Percentiles rank a stretch among this genome's conserved stretches.
phyloP scores from a whole-genome alignment of 192 early-diverging fungal genomes.

The Backusella circina region DNA sequence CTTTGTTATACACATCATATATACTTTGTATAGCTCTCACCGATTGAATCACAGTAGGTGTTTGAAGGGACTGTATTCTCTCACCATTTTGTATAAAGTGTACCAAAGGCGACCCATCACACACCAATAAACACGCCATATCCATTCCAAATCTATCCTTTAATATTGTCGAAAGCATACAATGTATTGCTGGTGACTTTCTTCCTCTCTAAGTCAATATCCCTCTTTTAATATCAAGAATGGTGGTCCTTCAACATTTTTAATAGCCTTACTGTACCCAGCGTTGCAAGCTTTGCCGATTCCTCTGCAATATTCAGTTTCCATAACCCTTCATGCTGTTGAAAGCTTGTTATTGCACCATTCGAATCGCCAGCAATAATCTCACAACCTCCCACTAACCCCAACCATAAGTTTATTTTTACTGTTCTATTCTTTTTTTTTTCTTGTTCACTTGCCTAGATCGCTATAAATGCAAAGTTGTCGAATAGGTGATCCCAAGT shows the following conservation, averaged over 20 bases:
- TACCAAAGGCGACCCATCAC: constrained; percentile 26
- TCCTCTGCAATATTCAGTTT: constrained; percentile 29
- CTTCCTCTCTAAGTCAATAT: constrained; percentile 1
- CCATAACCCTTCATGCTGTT: constrained; percentile 24
- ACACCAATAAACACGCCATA: constrained; percentile 31
- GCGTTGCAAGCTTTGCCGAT: constrained; percentile 12
- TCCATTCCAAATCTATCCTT: constrained; percentile 23
- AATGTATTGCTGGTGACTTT: constrained; percentile 19
- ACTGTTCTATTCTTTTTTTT: background rate
- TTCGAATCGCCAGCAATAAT: constrained; percentile 32
- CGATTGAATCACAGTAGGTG: constrained; percentile 24
- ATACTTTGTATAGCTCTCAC: constrained; percentile 5
- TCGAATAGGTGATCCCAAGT: constrained; percentile 19
- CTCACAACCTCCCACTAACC: constrained; percentile 30
- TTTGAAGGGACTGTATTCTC: constrained; percentile 13
- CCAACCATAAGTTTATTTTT: background rate
- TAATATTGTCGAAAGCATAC: constrained; percentile 22
- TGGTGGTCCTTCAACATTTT: background rate
- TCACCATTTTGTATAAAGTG: constrained; percentile 34
- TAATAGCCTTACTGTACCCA: background rate
- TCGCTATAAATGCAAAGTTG: constrained; percentile 27
- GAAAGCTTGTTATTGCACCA: constrained; percentile 31
- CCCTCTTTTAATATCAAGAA: background rate
- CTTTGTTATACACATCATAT: background rate
- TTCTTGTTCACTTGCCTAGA: constrained; percentile 4